Base-by-base conservation (phyloP, 768 basidiomycete genomes). In the Rhodotorula toruloides region DNA sequence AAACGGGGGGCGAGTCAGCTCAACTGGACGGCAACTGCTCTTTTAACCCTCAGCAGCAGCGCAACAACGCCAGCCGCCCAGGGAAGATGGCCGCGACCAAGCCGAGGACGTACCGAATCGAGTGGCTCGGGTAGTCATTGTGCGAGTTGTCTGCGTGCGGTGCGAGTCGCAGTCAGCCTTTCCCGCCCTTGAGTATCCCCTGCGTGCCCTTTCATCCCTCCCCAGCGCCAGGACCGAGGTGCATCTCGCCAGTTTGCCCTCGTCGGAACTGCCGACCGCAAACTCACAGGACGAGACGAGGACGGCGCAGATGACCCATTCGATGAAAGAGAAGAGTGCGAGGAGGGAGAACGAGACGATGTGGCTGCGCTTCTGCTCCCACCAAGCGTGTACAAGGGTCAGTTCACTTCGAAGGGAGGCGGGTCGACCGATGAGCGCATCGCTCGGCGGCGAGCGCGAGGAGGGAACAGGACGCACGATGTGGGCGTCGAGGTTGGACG, bases 261-360 rank as follows among this genome's bases (percentile, higher is more conserved):
- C n/a, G n/a, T n/a, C n/a, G n/a, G n/a, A n/a, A n/a, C n/a, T n/a
- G n/a, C n/a, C n/a, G n/a, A n/a, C n/a, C 48, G 34, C 34, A 36
- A 17, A 54, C 59, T 39, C 16, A 65, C 61, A 65, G 47, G 53
- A 27, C 17, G 36, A 47, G 12, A 63, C 65, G 40, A 72, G 58
- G 19, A 42, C 58, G 25, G 71, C 67, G 22, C 58, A 52, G 61
- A 63, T 65, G 25, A 52, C 37, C 63, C 68, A 55, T 25, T 48
- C 58, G 42, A 69, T 52, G 44, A 69, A 54, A 14, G 61, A 48
- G 50, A 67, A 72, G 61, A 72, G 31, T 58, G 56, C 48, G 32
- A 72, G 55, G 34, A 69, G 48, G 39, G 58, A 58, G 63, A 69
- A 72, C 6, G 60, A 11, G 58, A 58, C 63, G 25, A 68, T 58